Evolutionary conservation across 2,329 filamentous ascomycete genomes (phyloP).

Genomic region (Madurella fahalii): DNA sequence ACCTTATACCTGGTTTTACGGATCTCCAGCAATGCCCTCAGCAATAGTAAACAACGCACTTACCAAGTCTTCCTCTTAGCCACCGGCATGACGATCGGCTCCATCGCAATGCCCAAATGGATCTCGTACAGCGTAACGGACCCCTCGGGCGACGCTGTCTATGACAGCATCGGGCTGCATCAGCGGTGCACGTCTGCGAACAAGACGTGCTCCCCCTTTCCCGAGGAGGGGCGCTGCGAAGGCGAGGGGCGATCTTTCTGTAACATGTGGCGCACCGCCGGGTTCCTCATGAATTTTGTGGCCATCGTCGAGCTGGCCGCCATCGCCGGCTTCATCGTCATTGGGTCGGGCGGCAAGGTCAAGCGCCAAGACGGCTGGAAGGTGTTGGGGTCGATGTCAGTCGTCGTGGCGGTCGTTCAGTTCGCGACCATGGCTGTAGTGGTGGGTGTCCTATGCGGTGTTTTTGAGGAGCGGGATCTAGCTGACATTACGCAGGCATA

Average conservation of each 20-base stretch:
- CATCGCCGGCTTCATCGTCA: slow-evolving; percentile 73
- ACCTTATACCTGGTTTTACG: no score
- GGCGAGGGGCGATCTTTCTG: slow-evolving; percentile 57
- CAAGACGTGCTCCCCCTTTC: slow-evolving; percentile 36
- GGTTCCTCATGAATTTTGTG: slow-evolving; percentile 82
- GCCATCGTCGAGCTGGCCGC: slow-evolving; percentile 77
- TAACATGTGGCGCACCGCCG: slow-evolving; percentile 83
- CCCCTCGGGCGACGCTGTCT: slow-evolving; percentile 43
- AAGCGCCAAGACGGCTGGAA: slow-evolving; percentile 82
- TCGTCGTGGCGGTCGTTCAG: slow-evolving; percentile 63
- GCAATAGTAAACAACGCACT: neutral
- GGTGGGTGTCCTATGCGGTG: slow-evolving; percentile 49
- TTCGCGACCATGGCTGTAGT: slow-evolving; percentile 76
- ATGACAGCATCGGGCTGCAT: slow-evolving; percentile 72
- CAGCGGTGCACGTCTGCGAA: slow-evolving; percentile 70
- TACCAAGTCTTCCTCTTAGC: slow-evolving; percentile 41
- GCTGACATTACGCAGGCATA: slow-evolving; percentile 57
- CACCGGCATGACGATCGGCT: slow-evolving; percentile 65
- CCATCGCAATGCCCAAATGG: slow-evolving; percentile 69
- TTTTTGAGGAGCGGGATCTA: neutral
- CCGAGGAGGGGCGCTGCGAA: slow-evolving; percentile 54
- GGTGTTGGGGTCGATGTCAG: slow-evolving; percentile 62
- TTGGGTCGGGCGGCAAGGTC: slow-evolving; percentile 73
- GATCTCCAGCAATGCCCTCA: neutral
- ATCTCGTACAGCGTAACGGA: slow-evolving; percentile 57